Evolutionary conservation across 2,329 filamentous ascomycete species (phyloP).

Genomic region (Pyrenophora tritici-repentis): DNA sequence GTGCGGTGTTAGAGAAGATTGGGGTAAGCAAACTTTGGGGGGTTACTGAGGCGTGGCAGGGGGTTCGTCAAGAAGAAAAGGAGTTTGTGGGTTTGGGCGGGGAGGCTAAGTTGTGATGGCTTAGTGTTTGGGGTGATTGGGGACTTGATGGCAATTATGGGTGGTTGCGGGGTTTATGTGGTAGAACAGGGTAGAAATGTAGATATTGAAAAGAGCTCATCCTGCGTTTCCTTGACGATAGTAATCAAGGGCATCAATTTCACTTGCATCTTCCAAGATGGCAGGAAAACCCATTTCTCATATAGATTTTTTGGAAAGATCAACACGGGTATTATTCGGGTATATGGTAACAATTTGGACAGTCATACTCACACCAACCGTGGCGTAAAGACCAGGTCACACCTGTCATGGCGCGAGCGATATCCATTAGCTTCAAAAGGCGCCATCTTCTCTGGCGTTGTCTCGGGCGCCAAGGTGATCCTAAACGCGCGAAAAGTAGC

Average conservation of each 20-base stretch:
- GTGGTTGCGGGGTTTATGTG: too few species aligned
- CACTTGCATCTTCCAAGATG: too few species aligned
- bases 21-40: constrained; percentile 29
- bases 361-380: not conserved
- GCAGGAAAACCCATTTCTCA: not conserved
- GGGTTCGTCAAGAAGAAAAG: constrained; percentile 29
- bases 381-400: constrained; percentile 23
- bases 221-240: too few species aligned
- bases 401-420: constrained; percentile 23
- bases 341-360: not conserved
- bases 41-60: constrained; percentile 37
- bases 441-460: constrained; percentile 25
- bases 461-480: constrained; percentile 22
- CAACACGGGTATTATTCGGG: too few species aligned
- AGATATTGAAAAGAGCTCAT: too few species aligned
- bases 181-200: too few species aligned
- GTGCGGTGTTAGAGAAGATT: constrained; percentile 27
- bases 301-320: not conserved
- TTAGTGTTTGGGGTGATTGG: too few species aligned
- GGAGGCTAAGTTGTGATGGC: constrained; percentile 8
- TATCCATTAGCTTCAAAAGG: constrained; percentile 29
- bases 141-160: too few species aligned
- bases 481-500: constrained; percentile 23
- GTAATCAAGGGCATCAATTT: too few species aligned
- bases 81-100: not conserved